Evolutionary conservation across 2,329 filamentous ascomycete genomes (phyloP).

Genomic region (Diplocarpon rosae): DNA sequence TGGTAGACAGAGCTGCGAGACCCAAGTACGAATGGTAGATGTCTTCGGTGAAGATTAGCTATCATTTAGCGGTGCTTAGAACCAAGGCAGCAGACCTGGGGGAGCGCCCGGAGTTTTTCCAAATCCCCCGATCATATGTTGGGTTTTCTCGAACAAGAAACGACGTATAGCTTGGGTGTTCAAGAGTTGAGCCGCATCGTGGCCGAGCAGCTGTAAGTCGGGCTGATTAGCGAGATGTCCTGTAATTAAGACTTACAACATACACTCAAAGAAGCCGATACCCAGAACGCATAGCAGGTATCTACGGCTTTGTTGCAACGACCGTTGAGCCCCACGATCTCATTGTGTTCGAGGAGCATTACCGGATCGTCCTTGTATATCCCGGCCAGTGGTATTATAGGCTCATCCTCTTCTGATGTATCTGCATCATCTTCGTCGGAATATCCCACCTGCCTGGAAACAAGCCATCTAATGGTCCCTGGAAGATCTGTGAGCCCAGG

Average conservation of each 20-base stretch:
- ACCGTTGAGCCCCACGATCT: conserved; percentile 71
- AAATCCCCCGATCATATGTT: conserved; percentile 77
- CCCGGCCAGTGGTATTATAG: conserved; percentile 7
- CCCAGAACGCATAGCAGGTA: conserved; percentile 96
- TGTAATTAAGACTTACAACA: conserved; percentile 7
- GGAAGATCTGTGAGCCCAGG: conserved; percentile 28
- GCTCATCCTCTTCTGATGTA: conserved; percentile 1
- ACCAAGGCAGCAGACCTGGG: conserved; percentile 39
- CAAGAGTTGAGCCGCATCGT: conserved; percentile 40
- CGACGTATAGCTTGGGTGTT: conserved; percentile 50
- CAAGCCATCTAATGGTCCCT: conserved; percentile 42
- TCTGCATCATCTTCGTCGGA: conserved; percentile 29
- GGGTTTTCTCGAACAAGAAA: conserved; percentile 76
- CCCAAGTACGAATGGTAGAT: conserved; percentile 87
- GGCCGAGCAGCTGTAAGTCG: conserved; percentile 41
- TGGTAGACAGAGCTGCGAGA: conserved; percentile 64
- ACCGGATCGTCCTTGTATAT: conserved; percentile 17
- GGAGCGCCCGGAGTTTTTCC: conserved; percentile 57
- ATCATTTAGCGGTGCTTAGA: not conserved
- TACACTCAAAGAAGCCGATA: conserved; percentile 50
- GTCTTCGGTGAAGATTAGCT: conserved; percentile 34
- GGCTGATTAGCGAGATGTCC: conserved; percentile 6
- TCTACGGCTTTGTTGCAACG: conserved; percentile 85
- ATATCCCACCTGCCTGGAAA: conserved; percentile 53
- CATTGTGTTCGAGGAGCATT: conserved; percentile 22